phyloP scores from a whole-genome alignment of 441 rosid species.

The Populus hybrid region DNA sequence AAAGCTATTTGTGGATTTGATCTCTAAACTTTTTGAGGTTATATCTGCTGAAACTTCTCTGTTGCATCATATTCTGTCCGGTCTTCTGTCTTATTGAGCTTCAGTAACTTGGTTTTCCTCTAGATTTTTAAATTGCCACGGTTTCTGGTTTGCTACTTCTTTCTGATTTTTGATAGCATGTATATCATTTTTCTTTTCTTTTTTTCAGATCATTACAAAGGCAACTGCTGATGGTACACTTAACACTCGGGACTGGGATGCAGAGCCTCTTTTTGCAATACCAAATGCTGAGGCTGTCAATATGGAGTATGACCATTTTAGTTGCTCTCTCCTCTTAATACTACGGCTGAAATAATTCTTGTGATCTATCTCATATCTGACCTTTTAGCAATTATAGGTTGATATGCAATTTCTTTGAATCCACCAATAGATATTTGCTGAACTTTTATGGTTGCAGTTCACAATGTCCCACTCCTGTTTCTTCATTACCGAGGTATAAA shows the following conservation, averaged over 20 bases:
- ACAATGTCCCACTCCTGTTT: constrained; percentile 36
- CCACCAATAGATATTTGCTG: constrained; percentile 19
- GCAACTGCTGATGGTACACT: constrained; percentile 81
- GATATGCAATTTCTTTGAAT: constrained; percentile 12
- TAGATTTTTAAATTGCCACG: constrained; percentile 7
- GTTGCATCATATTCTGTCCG: neutral
- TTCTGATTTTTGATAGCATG: constrained; percentile 14
- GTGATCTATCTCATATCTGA: neutral
- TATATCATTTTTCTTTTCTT: constrained; percentile 5
- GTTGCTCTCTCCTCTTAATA: constrained; percentile 10
- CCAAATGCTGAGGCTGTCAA: constrained; percentile 39
- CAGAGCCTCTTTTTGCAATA: constrained; percentile 77
- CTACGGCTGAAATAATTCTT: constrained; percentile 16
- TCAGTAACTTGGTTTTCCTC: constrained; percentile 7
- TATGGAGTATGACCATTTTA: constrained; percentile 49
- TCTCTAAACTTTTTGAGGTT: neutral
- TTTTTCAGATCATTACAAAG: constrained; percentile 63
- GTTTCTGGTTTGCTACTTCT: neutral
- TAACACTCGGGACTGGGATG: constrained; percentile 81
- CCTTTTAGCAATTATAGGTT: constrained; percentile 5
- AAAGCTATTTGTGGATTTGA: neutral
- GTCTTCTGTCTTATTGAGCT: constrained; percentile 17
- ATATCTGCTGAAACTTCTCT: neutral
- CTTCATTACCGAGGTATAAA: constrained; percentile 42
- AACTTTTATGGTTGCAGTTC: constrained; percentile 24